Conservation (phyloP, 306 rosid genomes). For the Begonia fuchsioides region DNA sequence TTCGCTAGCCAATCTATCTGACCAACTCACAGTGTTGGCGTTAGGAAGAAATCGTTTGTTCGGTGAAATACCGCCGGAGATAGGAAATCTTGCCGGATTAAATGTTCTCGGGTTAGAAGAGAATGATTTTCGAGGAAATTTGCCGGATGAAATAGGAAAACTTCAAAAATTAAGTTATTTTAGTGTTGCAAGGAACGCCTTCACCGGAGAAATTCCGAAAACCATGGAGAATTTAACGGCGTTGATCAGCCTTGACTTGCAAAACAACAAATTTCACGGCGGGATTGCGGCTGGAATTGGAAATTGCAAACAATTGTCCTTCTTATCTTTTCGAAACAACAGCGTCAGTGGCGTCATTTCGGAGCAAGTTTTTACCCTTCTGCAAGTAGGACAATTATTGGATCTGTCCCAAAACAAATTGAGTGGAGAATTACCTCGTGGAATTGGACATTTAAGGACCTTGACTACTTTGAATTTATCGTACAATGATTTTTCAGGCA, state of each 20-base stretch:
- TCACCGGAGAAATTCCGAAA: slow-evolving; percentile 11
- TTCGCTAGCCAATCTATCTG: background rate
- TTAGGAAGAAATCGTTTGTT: background rate
- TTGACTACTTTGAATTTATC: background rate
- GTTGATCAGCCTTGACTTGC: slow-evolving; percentile 2
- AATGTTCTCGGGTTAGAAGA: background rate
- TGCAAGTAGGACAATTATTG: background rate
- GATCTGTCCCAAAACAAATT: background rate
- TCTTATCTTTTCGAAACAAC: slow-evolving; percentile 10
- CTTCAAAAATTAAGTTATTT: background rate
- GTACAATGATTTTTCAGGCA: background rate
- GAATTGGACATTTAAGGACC: background rate
- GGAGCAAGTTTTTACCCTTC: background rate
- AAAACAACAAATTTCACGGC: slow-evolving; percentile 16
- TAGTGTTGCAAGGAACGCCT: slow-evolving; percentile 9
- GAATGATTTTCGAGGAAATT: background rate
- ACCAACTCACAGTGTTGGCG: background rate
- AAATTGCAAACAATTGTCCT: slow-evolving; percentile 1
- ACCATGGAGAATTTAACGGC: slow-evolving; percentile 4
- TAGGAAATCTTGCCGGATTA: background rate
- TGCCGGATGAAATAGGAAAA: background rate
- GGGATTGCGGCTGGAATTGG: slow-evolving; percentile 3
- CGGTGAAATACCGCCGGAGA: background rate
- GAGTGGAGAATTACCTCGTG: background rate
- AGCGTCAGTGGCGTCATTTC: slow-evolving; percentile 6